Percentiles rank a stretch among this genome's conserved stretches.
These are phyloP conservation scores for Cryphonectria radicalis DNA, from an alignment of 2,329 filamentous ascomycete genomes.

Conservation along the genomic window DNA sequence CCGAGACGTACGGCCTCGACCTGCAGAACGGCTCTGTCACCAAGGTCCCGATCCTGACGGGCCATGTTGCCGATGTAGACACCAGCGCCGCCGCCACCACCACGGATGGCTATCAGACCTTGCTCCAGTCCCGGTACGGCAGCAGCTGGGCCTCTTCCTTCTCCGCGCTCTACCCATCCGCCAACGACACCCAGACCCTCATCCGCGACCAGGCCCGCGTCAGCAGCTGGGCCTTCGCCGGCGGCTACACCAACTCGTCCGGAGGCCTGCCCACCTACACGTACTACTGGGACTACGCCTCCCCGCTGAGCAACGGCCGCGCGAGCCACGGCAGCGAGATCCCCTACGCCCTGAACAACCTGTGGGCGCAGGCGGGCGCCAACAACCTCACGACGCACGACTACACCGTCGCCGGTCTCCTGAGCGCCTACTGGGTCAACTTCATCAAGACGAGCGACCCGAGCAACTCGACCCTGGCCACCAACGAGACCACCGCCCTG, in stretches of 20 bases:
- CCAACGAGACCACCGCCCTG: constrained; percentile 6
- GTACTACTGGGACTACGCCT: constrained; percentile 35
- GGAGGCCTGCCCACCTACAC: constrained; percentile 31
- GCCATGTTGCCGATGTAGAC: background rate
- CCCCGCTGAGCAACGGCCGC: constrained; percentile 34
- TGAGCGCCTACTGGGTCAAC: constrained; percentile 31
- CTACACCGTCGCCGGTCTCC: constrained; percentile 34
- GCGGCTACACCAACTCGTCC: constrained; percentile 8
- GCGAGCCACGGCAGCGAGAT: constrained; percentile 34
- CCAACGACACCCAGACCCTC: background rate
- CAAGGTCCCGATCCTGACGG: constrained; percentile 2
- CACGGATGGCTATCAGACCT: background rate
- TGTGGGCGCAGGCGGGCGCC: constrained; percentile 27
- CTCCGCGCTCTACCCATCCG: background rate
- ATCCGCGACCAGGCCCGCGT: constrained; percentile 5
- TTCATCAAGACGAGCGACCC: constrained; percentile 25
- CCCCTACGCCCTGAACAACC: constrained; percentile 40
- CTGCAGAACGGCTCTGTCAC: constrained; percentile 7
- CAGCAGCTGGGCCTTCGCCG: constrained; percentile 5
- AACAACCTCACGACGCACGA: constrained; percentile 36
- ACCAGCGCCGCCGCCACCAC: background rate
- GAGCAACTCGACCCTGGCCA: constrained; percentile 14
- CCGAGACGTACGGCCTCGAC: background rate
- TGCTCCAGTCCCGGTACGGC: constrained; percentile 1
- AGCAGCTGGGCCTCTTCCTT: background rate